Evolutionary conservation across 2,329 filamentous ascomycete species (phyloP).

Genomic region (Apiospora sp.): DNA sequence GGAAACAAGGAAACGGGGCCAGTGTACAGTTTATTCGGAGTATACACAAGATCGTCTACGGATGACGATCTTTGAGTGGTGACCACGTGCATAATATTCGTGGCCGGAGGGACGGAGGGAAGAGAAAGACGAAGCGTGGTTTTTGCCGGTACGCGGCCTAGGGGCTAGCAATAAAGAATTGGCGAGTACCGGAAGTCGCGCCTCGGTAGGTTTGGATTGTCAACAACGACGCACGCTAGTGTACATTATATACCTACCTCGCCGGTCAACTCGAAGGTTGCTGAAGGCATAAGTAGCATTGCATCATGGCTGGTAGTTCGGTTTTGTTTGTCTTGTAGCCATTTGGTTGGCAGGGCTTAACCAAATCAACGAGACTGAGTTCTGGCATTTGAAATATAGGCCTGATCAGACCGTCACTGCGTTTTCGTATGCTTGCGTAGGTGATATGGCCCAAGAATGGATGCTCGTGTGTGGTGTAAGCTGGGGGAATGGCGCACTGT

Average conservation of each 20-base stretch:
- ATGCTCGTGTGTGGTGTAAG: neutral
- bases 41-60: neutral
- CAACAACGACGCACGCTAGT: neutral
- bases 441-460: neutral
- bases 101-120: no score
- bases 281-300: neutral
- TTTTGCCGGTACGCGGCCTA: neutral
- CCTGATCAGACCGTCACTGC: neutral
- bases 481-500: neutral
- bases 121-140: neutral
- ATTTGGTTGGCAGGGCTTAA: neutral
- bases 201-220: neutral
- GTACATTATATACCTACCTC: neutral
- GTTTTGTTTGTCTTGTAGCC: constrained; percentile 1
- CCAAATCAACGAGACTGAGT: neutral
- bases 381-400: constrained; percentile 2
- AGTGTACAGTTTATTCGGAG: constrained; percentile 2
- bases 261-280: neutral
- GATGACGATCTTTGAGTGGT: neutral
- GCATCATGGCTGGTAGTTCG: neutral
- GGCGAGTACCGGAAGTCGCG: neutral
- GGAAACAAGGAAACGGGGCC: constrained; percentile 2
- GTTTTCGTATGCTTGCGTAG: neutral
- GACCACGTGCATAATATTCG: neutral
- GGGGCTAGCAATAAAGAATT: neutral